These are phyloP conservation scores for Hibiscus syriacus DNA, from an alignment of 345 rosid species.

Conservation along the genomic window DNA sequence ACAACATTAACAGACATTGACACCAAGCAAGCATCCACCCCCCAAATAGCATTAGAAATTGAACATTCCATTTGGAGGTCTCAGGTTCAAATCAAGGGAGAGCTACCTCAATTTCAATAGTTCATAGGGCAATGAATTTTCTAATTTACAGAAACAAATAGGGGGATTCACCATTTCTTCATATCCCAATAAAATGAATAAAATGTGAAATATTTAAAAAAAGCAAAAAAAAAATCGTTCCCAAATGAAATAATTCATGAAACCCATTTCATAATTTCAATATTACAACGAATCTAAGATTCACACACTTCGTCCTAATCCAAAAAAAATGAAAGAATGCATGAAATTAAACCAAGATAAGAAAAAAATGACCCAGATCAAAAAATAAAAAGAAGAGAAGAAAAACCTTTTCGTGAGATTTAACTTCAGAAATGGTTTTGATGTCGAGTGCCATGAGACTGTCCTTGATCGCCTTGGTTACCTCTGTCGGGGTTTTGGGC, in stretches of 20 bases:
- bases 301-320: background rate
- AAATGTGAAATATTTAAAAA: no score
- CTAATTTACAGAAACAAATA: background rate
- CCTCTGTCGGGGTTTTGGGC: constrained; percentile 84
- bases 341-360: background rate
- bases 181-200: no score
- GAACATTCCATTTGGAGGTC: no score
- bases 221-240: constrained; percentile 10
- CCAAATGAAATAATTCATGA: constrained; percentile 2
- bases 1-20: no score
- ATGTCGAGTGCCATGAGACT: constrained; percentile 83
- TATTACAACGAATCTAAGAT: constrained; percentile 1
- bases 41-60: no score
- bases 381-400: background rate
- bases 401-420: constrained; percentile 79
- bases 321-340: background rate
- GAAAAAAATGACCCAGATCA: background rate
- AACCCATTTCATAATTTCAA: constrained; percentile 5
- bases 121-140: background rate
- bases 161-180: background rate
- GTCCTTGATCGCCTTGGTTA: constrained; percentile 68
- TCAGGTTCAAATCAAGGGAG: background rate
- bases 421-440: constrained; percentile 84
- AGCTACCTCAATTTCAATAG: background rate
- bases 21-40: no score